These are phyloP conservation scores for Crassisporium funariophilum DNA, from an alignment of 768 basidiomycete genomes.

Conservation along the genomic window DNA sequence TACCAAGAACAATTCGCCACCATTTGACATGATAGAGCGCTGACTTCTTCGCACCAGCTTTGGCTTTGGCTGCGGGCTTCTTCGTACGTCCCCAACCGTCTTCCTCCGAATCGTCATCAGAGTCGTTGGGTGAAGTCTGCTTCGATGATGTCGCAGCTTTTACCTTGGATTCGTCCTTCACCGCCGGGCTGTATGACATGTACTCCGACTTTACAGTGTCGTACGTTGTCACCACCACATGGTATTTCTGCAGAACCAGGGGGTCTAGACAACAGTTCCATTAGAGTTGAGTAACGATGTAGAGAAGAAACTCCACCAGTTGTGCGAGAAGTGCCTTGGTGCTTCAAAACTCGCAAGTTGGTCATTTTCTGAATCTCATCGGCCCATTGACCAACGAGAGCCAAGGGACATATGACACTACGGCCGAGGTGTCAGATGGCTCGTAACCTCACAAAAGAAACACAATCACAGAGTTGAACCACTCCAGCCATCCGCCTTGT, in stretches of 20 bases:
- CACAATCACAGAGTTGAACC: conserved; percentile 63
- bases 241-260: conserved; percentile 47
- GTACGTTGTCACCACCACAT: conserved; percentile 89
- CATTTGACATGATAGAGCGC: conserved; percentile 81
- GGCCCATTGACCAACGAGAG: conserved; percentile 91
- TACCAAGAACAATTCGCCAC: conserved; percentile 86
- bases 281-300: conserved; percentile 1
- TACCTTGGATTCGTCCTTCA: conserved; percentile 57
- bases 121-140: conserved; percentile 34
- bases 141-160: conserved; percentile 39
- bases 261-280: conserved; percentile 47
- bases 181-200: conserved; percentile 46
- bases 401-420: conserved; percentile 87
- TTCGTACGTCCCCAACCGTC: conserved; percentile 43
- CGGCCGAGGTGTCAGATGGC: conserved; percentile 2
- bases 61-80: conserved; percentile 43
- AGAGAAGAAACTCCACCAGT: conserved; percentile 46
- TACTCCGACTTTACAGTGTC: conserved; percentile 82
- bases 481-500: conserved; percentile 73
- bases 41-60: conserved; percentile 51
- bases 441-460: background rate
- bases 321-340: conserved; percentile 79
- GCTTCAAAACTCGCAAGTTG: conserved; percentile 70
- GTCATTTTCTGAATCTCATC: conserved; percentile 78
- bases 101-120: conserved; percentile 45